A percentile compares a stretch with the other conserved stretches of the same genome.
These are phyloP conservation scores for Arthrobotrys pseudoclavata DNA, from an alignment of 2,329 filamentous ascomycete genomes.

Conservation along the genomic window DNA sequence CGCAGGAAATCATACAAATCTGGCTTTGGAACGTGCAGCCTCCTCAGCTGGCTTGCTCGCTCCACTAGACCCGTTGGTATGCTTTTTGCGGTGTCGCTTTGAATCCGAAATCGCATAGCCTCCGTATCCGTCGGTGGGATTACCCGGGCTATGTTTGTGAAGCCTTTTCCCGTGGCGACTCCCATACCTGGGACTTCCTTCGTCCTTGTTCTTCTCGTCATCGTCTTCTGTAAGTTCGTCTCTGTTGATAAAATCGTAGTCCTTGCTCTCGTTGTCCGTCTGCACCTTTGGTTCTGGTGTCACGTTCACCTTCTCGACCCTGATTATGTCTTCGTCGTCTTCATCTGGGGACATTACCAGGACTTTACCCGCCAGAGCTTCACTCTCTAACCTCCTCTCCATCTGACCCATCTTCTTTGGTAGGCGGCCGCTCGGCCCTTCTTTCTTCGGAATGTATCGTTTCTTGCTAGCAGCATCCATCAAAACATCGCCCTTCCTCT, in stretches of 20 bases:
- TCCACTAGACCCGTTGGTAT: not conserved
- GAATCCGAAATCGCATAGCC: conserved; percentile 31
- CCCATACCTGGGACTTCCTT: not conserved
- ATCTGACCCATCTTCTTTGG: conserved; percentile 49
- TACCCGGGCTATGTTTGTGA: conserved; percentile 32
- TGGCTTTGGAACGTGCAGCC: conserved; percentile 2
- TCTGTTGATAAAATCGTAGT: conserved; percentile 46
- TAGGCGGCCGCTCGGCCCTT: conserved; percentile 34
- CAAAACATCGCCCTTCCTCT: conserved; percentile 39
- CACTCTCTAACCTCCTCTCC: conserved; percentile 46
- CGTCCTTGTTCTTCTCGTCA: conserved; percentile 4
- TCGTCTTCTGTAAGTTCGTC: conserved; percentile 41
- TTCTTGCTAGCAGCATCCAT: conserved; percentile 53
- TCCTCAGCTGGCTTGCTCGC: not conserved
- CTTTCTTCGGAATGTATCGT: conserved; percentile 44
- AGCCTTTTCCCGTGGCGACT: conserved; percentile 41
- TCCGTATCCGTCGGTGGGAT: conserved; percentile 20
- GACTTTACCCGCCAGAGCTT: conserved; percentile 22
- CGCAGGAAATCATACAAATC: conserved; percentile 35
- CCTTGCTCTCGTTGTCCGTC: conserved; percentile 43
- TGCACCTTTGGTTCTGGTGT: not conserved
- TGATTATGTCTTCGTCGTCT: conserved; percentile 40
- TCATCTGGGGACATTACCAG: conserved; percentile 33
- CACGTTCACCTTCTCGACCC: conserved; percentile 23
- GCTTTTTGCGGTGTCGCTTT: conserved; percentile 5